phyloP scores from a whole-genome alignment of 805 yeast species.

The Candida cerambycidarum region DNA sequence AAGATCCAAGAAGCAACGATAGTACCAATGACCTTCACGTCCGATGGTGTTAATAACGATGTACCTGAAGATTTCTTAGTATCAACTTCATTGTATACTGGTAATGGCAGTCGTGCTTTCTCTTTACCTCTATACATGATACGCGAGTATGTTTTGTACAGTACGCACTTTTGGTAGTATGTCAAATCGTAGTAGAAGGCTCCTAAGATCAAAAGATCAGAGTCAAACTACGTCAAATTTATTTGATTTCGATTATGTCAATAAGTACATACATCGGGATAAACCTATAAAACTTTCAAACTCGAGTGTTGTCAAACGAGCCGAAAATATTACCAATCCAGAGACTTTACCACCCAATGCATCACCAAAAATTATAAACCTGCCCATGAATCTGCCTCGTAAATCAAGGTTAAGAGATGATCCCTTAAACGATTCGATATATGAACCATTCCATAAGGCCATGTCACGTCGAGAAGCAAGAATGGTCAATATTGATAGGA shows the following conservation, averaged over 20 bases:
- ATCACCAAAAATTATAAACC: slow-evolving; percentile 14
- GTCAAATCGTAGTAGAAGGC: slow-evolving; percentile 8
- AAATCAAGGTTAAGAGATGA: slow-evolving; percentile 20
- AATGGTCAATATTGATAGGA: slow-evolving; percentile 55
- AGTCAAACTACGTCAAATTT: slow-evolving; percentile 16
- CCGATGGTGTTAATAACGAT: background rate
- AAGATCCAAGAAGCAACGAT: slow-evolving; percentile 25
- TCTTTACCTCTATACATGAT: slow-evolving; percentile 26
- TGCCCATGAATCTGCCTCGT: slow-evolving; percentile 10
- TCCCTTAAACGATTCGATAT: slow-evolving; percentile 48
- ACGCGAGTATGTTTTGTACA: background rate
- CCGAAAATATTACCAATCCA: background rate
- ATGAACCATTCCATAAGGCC: slow-evolving; percentile 50
- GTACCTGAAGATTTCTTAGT: background rate
- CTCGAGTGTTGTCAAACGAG: no score
- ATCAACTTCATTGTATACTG: slow-evolving; percentile 6
- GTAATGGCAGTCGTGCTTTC: slow-evolving; percentile 7
- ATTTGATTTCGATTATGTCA: slow-evolving; percentile 35
- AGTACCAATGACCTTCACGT: slow-evolving; percentile 1
- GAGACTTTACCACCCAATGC: slow-evolving; percentile 1
- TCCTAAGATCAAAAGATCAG: slow-evolving; percentile 31
- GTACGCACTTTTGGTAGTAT: background rate
- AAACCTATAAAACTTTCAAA: slow-evolving; percentile 18
- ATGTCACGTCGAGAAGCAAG: slow-evolving; percentile 66
- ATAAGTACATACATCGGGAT: slow-evolving; percentile 18